phyloP scores from a whole-genome alignment of 2,329 filamentous ascomycete species.

The Cryphonectria carpinicola region DNA sequence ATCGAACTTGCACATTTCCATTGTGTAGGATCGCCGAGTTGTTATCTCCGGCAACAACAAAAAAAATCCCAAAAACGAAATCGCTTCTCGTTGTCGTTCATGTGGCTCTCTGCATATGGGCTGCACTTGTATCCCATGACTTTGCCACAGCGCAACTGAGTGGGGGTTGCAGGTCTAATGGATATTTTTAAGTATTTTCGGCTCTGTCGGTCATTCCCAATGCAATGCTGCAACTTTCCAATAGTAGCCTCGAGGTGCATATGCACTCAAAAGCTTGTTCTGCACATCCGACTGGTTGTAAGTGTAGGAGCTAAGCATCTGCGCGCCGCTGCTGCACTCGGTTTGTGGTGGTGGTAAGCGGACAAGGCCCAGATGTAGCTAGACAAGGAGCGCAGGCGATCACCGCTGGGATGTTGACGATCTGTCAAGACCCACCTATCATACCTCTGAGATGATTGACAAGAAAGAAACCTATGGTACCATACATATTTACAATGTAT shows the following conservation, averaged over 20 bases:
- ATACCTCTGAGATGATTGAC: neutral
- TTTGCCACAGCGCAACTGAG: neutral
- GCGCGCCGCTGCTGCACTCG: neutral
- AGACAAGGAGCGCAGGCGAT: neutral
- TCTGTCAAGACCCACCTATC: neutral
- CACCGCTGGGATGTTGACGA: neutral
- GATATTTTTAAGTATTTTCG: neutral
- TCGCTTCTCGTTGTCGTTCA: neutral
- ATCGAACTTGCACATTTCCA: neutral
- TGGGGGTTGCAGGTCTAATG: neutral
- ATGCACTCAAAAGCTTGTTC: slow-evolving; percentile 2
- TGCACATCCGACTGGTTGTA: neutral
- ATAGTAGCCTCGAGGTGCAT: neutral
- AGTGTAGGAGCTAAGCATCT: neutral
- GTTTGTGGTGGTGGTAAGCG: neutral
- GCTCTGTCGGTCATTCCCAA: neutral
- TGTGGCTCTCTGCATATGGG: neutral
- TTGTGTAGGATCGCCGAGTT: neutral
- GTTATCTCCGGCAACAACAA: neutral
- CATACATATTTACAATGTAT: neutral
- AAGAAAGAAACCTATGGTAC: neutral
- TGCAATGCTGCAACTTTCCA: neutral
- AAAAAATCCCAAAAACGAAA: neutral
- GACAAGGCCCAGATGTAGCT: neutral
- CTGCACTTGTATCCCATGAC: neutral